Conservation (phyloP, 1,284 basidiomycete genomes). For the Xanthoconium separans region DNA sequence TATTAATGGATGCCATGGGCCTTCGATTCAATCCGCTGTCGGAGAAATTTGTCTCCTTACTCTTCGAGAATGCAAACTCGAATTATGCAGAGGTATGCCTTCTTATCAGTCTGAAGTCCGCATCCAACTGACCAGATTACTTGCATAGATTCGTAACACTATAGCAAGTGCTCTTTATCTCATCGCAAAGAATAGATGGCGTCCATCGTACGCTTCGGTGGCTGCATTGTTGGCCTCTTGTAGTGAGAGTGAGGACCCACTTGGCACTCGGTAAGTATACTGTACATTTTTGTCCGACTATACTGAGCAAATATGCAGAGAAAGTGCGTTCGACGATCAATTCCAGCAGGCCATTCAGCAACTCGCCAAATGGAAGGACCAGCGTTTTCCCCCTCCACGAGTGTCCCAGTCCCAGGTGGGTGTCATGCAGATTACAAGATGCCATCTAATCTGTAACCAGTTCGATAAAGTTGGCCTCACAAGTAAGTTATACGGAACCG, state of each 20-base stretch:
- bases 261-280: constrained; percentile 53
- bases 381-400: constrained; percentile 82
- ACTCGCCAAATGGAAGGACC: constrained; percentile 66
- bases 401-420: constrained; percentile 70
- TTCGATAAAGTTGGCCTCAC: constrained; percentile 89
- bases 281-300: neutral
- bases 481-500: constrained; percentile 41
- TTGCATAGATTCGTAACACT: constrained; percentile 61
- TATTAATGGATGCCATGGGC: constrained; percentile 59
- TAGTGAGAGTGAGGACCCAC: constrained; percentile 58
- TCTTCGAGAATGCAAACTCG: constrained; percentile 77
- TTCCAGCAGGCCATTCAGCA: constrained; percentile 54
- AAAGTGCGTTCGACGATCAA: constrained; percentile 55
- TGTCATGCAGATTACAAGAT: constrained; percentile 4
- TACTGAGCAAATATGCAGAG: constrained; percentile 38
- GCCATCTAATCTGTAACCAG: constrained; percentile 33
- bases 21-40: constrained; percentile 65
- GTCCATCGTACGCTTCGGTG: constrained; percentile 73
- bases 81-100: constrained; percentile 76
- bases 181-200: constrained; percentile 66
- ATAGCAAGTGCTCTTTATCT: constrained; percentile 70
- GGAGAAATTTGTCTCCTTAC: constrained; percentile 66
- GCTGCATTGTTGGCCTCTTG: constrained; percentile 68
- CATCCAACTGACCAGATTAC: neutral
- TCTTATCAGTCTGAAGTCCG: neutral